Evolutionary conservation across 306 rosid species (phyloP).

Genomic region (Vigna nakashimae): DNA sequence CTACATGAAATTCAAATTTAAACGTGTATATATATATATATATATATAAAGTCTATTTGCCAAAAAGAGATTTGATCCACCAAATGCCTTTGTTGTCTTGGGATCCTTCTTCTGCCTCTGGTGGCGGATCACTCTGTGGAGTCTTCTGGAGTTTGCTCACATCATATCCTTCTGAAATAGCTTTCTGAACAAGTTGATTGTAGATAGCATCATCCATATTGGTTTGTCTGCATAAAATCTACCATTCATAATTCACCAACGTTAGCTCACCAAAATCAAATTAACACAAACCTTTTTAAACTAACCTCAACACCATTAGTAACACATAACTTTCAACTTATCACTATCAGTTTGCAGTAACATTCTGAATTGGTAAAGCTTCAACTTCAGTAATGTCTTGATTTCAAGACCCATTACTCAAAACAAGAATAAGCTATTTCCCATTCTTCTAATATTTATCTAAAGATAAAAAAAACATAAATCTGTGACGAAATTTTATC

Average conservation of each 20-base stretch:
- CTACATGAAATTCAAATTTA: neutral
- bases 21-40: no score
- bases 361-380: no score
- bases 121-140: conserved; percentile 77
- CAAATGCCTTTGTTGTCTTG: conserved; percentile 74
- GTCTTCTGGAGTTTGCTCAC: conserved; percentile 86
- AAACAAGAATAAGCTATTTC: no score
- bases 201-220: conserved; percentile 68
- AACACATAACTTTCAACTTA: neutral
- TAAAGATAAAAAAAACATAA: no score
- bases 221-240: conserved; percentile 73
- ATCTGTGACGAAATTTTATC: no score
- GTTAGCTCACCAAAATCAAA: neutral
- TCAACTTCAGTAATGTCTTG: no score
- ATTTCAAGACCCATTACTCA: no score
- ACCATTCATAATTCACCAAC: conserved; percentile 6
- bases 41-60: conserved; percentile 48
- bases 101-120: conserved; percentile 55
- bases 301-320: neutral
- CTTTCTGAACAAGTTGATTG: conserved; percentile 65
- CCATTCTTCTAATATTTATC: no score
- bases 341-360: no score
- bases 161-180: conserved; percentile 68
- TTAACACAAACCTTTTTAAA: neutral
- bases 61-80: conserved; percentile 75